Evolutionary conservation across 2,329 filamentous ascomycete species (phyloP).

Genomic region (Paraphoma chrysanthemicola): DNA sequence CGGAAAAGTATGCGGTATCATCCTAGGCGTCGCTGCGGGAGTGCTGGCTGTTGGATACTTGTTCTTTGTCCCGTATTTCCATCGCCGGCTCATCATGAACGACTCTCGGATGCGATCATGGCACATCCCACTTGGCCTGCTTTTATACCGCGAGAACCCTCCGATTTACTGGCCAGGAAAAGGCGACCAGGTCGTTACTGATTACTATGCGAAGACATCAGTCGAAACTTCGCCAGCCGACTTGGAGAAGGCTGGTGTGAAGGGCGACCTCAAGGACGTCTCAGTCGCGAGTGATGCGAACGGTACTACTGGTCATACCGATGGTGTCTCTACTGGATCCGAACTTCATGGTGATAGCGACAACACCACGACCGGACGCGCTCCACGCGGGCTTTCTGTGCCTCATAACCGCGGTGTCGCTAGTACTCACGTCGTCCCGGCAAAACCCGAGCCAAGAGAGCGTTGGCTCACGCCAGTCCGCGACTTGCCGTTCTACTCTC

Average conservation of each 20-base stretch:
- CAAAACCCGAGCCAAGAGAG: conserved; percentile 24
- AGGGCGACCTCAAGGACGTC: background rate
- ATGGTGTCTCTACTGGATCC: conserved; percentile 3
- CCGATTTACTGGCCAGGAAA: conserved; percentile 44
- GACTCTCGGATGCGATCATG: conserved; percentile 18
- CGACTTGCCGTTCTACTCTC: conserved; percentile 28
- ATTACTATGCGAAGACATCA: conserved; percentile 36
- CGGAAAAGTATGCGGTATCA: conserved; percentile 11
- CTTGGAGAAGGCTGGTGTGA: conserved; percentile 5
- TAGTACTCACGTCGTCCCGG: background rate
- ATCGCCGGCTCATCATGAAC: conserved; percentile 13
- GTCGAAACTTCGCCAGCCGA: background rate
- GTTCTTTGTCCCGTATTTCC: conserved; percentile 20
- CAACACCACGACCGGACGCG: background rate
- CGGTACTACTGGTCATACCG: background rate
- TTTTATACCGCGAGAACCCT: conserved; percentile 45
- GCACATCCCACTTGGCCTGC: conserved; percentile 40
- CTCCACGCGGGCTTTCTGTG: conserved; percentile 4
- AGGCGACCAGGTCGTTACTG: conserved; percentile 36
- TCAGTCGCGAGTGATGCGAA: background rate
- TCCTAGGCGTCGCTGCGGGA: conserved; percentile 11
- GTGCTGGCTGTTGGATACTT: conserved; percentile 11
- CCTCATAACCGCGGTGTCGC: background rate
- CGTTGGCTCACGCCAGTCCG: conserved; percentile 37
- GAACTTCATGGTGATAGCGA: background rate